Conservation (phyloP, 495 filamentous ascomycete species). For the Neurospora cerealis region DNA sequence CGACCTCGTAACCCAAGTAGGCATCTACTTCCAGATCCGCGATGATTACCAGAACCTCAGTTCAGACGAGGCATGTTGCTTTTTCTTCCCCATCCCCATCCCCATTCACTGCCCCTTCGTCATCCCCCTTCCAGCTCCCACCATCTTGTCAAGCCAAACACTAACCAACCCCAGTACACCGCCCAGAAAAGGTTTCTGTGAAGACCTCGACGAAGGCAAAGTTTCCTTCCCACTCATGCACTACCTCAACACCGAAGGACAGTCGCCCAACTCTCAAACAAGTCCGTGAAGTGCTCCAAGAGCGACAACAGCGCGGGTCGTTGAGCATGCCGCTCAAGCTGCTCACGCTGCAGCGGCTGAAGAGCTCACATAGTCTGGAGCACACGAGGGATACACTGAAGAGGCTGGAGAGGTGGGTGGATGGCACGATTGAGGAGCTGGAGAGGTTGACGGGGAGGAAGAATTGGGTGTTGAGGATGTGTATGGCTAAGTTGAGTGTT, state of each 20-base stretch:
- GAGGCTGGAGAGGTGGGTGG: background rate
- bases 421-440: background rate
- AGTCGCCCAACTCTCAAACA: background rate
- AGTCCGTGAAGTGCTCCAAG: background rate
- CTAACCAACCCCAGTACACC: conserved; percentile 23
- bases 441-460: background rate
- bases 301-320: background rate
- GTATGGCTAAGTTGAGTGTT: background rate
- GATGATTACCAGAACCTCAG: conserved; percentile 80
- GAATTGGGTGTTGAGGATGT: background rate
- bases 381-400: background rate
- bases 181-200: conserved; percentile 44
- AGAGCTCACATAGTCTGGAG: background rate
- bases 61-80: conserved; percentile 3
- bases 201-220: conserved; percentile 50
- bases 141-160: too few species aligned
- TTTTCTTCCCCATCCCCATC: too few species aligned
- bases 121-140: background rate
- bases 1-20: conserved; percentile 65
- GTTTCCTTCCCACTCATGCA: conserved; percentile 43
- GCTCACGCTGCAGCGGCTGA: background rate
- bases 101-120: background rate
- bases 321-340: background rate
- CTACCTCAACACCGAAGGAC: background rate
- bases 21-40: conserved; percentile 76